Percentiles rank a stretch among this genome's conserved stretches.
phyloP scores from a whole-genome alignment of 768 basidiomycete genomes.

The Amanita inopinata region DNA sequence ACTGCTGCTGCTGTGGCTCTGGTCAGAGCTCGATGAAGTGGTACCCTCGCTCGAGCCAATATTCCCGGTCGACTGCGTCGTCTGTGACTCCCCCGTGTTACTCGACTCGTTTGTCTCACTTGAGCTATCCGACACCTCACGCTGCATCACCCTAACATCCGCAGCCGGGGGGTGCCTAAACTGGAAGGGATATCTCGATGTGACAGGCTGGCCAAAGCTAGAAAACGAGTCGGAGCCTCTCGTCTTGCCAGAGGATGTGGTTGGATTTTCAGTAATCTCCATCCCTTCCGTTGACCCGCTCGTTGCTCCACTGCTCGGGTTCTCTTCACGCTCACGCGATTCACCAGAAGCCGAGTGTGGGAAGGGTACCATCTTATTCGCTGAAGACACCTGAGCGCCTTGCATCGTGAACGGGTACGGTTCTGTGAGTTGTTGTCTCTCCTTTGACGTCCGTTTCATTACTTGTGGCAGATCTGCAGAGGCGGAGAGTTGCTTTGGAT shows the following conservation, averaged over 20 bases:
- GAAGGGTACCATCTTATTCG: slow-evolving; percentile 56
- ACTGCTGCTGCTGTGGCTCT: slow-evolving; percentile 12
- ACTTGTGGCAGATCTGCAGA: slow-evolving; percentile 15
- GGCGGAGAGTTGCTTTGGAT: slow-evolving; percentile 25
- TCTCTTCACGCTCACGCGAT: slow-evolving; percentile 24
- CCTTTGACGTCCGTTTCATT: slow-evolving; percentile 36
- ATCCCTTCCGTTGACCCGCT: slow-evolving; percentile 13
- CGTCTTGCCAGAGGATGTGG: slow-evolving; percentile 8
- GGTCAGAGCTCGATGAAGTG: slow-evolving; percentile 12
- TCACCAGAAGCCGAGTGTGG: slow-evolving; percentile 44
- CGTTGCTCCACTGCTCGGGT: slow-evolving; percentile 14
- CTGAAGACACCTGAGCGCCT: slow-evolving; percentile 50
- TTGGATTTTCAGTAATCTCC: slow-evolving; percentile 16
- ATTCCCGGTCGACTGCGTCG: slow-evolving; percentile 57
- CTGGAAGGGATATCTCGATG: slow-evolving; percentile 53
- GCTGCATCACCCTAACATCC: background rate
- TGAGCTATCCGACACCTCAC: background rate
- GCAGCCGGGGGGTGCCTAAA: slow-evolving; percentile 36
- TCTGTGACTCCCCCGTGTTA: slow-evolving; percentile 27
- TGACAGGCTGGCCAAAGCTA: slow-evolving; percentile 68
- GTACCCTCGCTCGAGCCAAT: slow-evolving; percentile 14
- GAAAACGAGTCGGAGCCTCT: slow-evolving; percentile 77
- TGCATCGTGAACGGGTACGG: slow-evolving; percentile 68
- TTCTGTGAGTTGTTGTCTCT: slow-evolving; percentile 35
- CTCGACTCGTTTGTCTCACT: slow-evolving; percentile 30